Conservation (phyloP, 257 asterid genomes). For the Solanum lycopersicoides region DNA sequence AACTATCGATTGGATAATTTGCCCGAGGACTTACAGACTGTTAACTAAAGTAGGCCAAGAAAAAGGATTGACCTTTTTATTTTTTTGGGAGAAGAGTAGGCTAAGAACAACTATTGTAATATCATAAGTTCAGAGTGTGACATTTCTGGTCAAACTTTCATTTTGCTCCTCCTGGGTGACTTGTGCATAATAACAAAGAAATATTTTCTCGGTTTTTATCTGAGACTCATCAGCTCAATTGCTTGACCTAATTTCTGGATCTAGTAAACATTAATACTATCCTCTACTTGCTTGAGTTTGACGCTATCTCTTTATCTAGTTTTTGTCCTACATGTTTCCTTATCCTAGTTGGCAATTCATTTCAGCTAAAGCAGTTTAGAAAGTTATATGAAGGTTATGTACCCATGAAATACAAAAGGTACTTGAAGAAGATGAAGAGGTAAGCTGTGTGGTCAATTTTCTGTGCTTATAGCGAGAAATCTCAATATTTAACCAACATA, state of each 20-base stretch:
- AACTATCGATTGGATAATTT: not conserved
- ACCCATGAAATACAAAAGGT: constrained; percentile 79
- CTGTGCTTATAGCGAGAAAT: not conserved
- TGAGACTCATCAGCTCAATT: not conserved
- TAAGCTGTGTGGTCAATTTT: constrained; percentile 3
- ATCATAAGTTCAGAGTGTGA: not conserved
- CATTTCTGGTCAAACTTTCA: not conserved
- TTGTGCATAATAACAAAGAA: not conserved
- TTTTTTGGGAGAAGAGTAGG: not conserved
- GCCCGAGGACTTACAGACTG: not conserved
- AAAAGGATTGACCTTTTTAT: not conserved
- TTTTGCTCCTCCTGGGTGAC: not conserved
- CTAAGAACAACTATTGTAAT: not conserved
- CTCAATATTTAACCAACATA: not conserved
- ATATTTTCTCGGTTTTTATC: not conserved
- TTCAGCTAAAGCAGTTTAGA: constrained; percentile 70
- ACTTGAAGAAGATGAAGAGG: constrained; percentile 85
- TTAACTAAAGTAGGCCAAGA: not conserved
- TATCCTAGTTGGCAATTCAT: constrained; percentile 4
- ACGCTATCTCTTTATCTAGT: not conserved
- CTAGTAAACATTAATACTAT: not conserved
- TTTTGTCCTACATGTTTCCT: not conserved
- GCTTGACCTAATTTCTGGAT: not conserved
- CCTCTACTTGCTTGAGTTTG: not conserved
- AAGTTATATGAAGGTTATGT: constrained; percentile 80